A percentile compares a stretch with the other conserved stretches of the same genome.
Conservation (phyloP, 495 filamentous ascomycete genomes). For the Hypoxylon fuscum region DNA sequence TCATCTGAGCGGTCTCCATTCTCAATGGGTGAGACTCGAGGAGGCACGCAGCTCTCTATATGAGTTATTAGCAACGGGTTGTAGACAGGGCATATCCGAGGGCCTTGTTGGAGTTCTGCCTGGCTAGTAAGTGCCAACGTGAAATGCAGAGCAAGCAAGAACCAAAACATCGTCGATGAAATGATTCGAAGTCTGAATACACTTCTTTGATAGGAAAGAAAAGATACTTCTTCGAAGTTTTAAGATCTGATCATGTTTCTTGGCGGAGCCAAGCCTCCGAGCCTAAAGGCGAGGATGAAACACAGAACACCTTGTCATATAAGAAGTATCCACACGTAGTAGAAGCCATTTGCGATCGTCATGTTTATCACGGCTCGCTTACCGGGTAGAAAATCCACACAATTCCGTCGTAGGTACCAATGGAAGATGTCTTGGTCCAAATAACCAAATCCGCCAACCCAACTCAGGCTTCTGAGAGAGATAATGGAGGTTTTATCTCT, state of each 20-base stretch:
- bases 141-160: conserved; percentile 8
- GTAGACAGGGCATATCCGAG: conserved; percentile 7
- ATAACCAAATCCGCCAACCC: too few species aligned
- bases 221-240: not conserved
- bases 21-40: not conserved
- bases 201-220: not conserved
- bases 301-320: conserved; percentile 1
- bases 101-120: not conserved
- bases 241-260: conserved; percentile 5
- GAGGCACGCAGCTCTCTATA: conserved; percentile 1
- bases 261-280: conserved; percentile 35
- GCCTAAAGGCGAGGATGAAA: conserved; percentile 14
- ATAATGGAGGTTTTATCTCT: too few species aligned
- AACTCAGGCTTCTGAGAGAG: conserved; percentile 3
- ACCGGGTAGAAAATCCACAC: too few species aligned
- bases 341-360: too few species aligned
- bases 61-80: conserved; percentile 2
- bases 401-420: too few species aligned
- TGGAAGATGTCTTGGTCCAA: too few species aligned
- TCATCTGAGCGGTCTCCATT: not conserved
- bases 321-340: too few species aligned
- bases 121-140: conserved; percentile 1
- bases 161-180: conserved; percentile 1
- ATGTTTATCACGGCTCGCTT: too few species aligned
- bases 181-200: not conserved